Evolutionary conservation across 2,329 filamentous ascomycete species (phyloP).

Genomic region (Aureobasidium zeae): DNA sequence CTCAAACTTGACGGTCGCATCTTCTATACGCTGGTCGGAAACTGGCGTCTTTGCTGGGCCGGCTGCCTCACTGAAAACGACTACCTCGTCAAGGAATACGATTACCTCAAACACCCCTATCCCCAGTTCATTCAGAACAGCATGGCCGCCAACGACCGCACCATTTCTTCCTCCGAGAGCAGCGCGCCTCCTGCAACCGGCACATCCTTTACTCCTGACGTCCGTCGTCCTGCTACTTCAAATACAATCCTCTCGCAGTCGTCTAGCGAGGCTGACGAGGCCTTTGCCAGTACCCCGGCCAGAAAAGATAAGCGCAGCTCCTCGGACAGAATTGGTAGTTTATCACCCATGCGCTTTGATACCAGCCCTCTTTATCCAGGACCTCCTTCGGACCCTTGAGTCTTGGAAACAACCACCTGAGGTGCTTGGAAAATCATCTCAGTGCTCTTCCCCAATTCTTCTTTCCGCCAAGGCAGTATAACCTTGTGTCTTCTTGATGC

Average conservation of each 20-base stretch:
- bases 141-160: conserved; percentile 37
- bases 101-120: conserved; percentile 26
- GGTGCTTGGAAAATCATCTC: too few relatives aligned
- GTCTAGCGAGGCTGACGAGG: conserved; percentile 14
- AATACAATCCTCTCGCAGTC: conserved; percentile 15
- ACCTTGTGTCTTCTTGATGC: too few relatives aligned
- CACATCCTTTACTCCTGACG: conserved; percentile 15
- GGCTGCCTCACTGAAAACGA: conserved; percentile 85
- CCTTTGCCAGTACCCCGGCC: conserved; percentile 10
- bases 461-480: too few relatives aligned
- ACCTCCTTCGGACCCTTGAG: conserved; percentile 6
- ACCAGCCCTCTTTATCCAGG: conserved; percentile 4
- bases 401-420: too few relatives aligned
- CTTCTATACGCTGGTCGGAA: conserved; percentile 88
- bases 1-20: conserved; percentile 94
- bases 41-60: conserved; percentile 96
- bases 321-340: conserved; percentile 11
- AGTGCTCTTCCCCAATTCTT: too few relatives aligned
- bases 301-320: conserved; percentile 13
- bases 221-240: conserved; percentile 16
- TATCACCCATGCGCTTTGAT: conserved; percentile 14
- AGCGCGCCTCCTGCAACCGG: conserved; percentile 41
- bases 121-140: conserved; percentile 13
- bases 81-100: conserved; percentile 62
- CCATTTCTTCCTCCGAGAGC: conserved; percentile 57